Evolutionary conservation across 495 filamentous ascomycete species (phyloP).

Genomic region (Haplographium delicatum): DNA sequence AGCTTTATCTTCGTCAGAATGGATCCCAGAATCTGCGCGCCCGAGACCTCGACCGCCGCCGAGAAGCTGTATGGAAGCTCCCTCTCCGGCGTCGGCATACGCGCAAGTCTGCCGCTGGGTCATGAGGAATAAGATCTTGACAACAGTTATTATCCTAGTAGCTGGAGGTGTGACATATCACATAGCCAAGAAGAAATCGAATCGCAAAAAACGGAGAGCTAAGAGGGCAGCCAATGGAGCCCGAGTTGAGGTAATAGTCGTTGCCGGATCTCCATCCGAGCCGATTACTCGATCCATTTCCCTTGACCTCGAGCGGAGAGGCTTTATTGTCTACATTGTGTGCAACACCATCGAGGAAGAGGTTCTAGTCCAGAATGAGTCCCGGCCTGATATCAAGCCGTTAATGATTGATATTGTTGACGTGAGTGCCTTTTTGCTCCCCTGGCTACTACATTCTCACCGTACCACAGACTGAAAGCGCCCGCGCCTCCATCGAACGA

Average conservation of each 20-base stretch:
- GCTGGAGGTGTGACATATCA: conserved; percentile 64
- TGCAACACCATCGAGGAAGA: conserved; percentile 79
- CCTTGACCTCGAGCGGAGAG: conserved; percentile 80
- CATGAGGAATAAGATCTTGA: conserved; percentile 60
- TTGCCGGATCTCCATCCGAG: conserved; percentile 77
- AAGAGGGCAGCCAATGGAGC: conserved; percentile 76
- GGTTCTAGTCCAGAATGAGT: conserved; percentile 64
- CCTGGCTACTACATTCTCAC: conserved; percentile 21
- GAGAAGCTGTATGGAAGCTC: conserved; percentile 29
- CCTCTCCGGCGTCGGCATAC: conserved; percentile 34
- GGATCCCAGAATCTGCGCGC: conserved; percentile 63
- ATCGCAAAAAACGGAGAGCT: conserved; percentile 66
- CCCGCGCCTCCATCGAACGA: conserved; percentile 55
- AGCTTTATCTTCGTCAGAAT: conserved; percentile 54
- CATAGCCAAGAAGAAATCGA: conserved; percentile 53
- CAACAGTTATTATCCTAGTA: conserved; percentile 61
- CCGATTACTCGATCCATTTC: conserved; percentile 76
- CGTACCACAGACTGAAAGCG: conserved; percentile 36
- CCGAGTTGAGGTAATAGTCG: conserved; percentile 80
- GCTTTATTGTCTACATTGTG: conserved; percentile 89
- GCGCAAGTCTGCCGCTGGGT: conserved; percentile 56
- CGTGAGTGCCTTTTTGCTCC: conserved; percentile 35
- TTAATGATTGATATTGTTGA: conserved; percentile 79
- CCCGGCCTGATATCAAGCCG: conserved; percentile 72
- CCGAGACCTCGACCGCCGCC: conserved; percentile 47